These are phyloP conservation scores for Clarkia xantiana DNA, from an alignment of 345 rosid species.

Conservation along the genomic window DNA sequence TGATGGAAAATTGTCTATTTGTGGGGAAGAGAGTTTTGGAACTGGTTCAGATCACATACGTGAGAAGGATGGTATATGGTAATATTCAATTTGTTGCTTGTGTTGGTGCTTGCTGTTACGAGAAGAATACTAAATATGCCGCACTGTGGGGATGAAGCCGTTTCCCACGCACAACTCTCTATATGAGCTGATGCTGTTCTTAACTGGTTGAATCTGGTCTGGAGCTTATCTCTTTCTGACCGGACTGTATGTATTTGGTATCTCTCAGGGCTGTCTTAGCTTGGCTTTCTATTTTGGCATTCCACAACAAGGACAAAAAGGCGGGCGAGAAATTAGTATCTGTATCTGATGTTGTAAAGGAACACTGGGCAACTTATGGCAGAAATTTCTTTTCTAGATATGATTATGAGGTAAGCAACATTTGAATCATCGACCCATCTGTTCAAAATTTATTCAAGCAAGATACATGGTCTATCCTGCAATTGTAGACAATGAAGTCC, in stretches of 20 bases:
- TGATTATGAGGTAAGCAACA: constrained; percentile 59
- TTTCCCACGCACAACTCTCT: constrained; percentile 2
- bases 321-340: constrained; percentile 66
- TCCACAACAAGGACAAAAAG: constrained; percentile 62
- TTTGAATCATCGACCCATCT: too few relatives aligned
- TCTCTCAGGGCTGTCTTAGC: constrained; percentile 72
- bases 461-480: too few relatives aligned
- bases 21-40: constrained; percentile 97
- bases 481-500: too few relatives aligned
- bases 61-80: constrained; percentile 97
- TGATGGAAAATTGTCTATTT: constrained; percentile 79
- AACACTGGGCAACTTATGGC: constrained; percentile 89
- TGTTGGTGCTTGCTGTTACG: not conserved
- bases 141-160: too few relatives aligned
- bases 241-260: too few relatives aligned
- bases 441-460: not conserved
- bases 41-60: constrained; percentile 96
- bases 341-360: constrained; percentile 73
- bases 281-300: constrained; percentile 83
- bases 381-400: constrained; percentile 89
- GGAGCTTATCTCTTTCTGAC: not conserved
- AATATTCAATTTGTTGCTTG: constrained; percentile 14
- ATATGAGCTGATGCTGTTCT: too few relatives aligned
- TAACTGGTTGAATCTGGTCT: not conserved
- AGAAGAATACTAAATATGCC: too few relatives aligned